Evolutionary conservation across 1,139 yeast species (phyloP).

Genomic region (Zygoascus sp.): DNA sequence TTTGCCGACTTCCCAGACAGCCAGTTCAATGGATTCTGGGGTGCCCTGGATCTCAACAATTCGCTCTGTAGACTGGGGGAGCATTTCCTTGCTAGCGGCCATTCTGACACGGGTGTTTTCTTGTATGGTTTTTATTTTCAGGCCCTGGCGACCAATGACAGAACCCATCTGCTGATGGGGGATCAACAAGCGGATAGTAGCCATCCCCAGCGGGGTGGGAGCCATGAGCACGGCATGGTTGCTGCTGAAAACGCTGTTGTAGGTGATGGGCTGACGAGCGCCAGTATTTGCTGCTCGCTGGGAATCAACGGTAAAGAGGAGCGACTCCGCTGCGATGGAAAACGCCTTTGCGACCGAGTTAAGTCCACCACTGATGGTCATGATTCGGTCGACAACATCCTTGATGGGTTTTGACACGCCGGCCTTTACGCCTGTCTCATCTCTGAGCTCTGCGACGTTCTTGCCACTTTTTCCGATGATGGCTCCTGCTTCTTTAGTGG

Average conservation of each 20-base stretch:
- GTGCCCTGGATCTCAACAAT: slow-evolving; percentile 85
- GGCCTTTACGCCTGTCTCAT: slow-evolving; percentile 75
- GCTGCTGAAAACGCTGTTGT: slow-evolving; percentile 8
- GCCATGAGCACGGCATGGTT: slow-evolving; percentile 27
- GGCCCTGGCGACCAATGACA: slow-evolving; percentile 81
- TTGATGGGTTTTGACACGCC: slow-evolving; percentile 80
- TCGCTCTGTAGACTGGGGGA: slow-evolving; percentile 82
- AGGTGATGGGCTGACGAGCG: slow-evolving; percentile 43
- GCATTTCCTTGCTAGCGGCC: slow-evolving; percentile 82
- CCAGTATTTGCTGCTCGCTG: slow-evolving; percentile 48
- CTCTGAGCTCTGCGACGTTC: slow-evolving; percentile 74
- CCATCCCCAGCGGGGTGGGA: slow-evolving; percentile 47
- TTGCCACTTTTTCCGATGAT: slow-evolving; percentile 84
- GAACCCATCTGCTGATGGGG: slow-evolving; percentile 91
- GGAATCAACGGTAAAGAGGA: slow-evolving; percentile 39
- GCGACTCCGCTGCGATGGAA: slow-evolving; percentile 65
- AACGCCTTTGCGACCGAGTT: slow-evolving; percentile 71
- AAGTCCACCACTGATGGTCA: slow-evolving; percentile 77
- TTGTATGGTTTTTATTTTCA: slow-evolving; percentile 76
- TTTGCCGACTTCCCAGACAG: slow-evolving; percentile 60
- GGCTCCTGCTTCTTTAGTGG: slow-evolving; percentile 87
- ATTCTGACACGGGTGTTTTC: slow-evolving; percentile 65
- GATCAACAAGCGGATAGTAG: slow-evolving; percentile 64
- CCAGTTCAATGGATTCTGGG: slow-evolving; percentile 56
- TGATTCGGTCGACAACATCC: slow-evolving; percentile 79